A percentile compares a stretch with the other conserved stretches of the same genome.
Conservation (phyloP, 2,329 filamentous ascomycete species). For the Monilinia polystroma region DNA sequence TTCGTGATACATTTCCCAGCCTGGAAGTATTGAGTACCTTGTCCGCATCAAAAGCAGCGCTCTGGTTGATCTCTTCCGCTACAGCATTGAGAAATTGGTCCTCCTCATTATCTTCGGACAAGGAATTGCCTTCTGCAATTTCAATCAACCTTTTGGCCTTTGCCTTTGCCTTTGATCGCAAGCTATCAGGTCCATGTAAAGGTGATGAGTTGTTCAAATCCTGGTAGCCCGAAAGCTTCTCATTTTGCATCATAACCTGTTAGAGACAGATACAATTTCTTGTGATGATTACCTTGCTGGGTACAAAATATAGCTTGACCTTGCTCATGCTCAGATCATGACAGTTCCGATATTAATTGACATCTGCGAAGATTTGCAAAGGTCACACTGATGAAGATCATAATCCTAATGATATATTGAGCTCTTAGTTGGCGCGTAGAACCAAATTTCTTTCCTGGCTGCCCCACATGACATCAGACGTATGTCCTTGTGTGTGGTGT, state of each 20-base stretch:
- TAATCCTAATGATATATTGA: too few species aligned
- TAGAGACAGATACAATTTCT: neutral
- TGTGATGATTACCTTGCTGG: neutral
- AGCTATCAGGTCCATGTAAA: neutral
- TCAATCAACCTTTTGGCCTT: constrained; percentile 2
- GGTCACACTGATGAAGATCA: neutral
- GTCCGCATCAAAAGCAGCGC: constrained; percentile 30
- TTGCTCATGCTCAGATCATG: neutral
- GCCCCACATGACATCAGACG: neutral
- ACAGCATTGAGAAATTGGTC: neutral
- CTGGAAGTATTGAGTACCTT: constrained; percentile 27
- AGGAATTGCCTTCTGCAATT: neutral
- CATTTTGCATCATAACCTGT: constrained; percentile 8
- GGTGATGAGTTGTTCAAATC: neutral
- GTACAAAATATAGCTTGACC: neutral
- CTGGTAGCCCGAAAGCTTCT: constrained; percentile 15
- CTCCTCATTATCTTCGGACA: neutral
- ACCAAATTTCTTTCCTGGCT: neutral
- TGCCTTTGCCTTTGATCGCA: constrained; percentile 8
- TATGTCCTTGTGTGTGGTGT: too few species aligned
- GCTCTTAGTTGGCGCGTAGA: too few species aligned
- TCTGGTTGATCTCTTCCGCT: constrained; percentile 26
- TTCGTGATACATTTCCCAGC: constrained; percentile 19
- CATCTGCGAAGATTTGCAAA: neutral
- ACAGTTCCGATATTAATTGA: neutral